A percentile compares a stretch with the other conserved stretches of the same genome.
Conservation (phyloP, 768 basidiomycete genomes). For the Hirschioporus abietinus region DNA sequence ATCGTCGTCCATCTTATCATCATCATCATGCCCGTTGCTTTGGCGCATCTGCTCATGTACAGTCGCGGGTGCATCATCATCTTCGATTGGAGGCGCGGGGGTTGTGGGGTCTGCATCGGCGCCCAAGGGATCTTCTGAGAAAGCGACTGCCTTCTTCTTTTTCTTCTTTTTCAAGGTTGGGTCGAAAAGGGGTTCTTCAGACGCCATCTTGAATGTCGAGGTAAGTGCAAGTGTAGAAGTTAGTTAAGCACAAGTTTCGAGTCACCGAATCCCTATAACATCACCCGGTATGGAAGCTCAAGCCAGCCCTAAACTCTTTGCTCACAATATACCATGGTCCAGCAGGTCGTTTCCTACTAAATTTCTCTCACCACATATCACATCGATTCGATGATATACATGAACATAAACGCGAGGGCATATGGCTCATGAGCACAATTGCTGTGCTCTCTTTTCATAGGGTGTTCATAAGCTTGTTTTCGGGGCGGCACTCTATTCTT, state of each 20-base stretch:
- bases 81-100: slow-evolving; percentile 70
- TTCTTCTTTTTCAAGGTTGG: slow-evolving; percentile 76
- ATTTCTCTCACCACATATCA: too few species aligned
- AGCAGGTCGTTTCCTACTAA: too few species aligned
- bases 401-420: too few species aligned
- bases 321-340: too few species aligned
- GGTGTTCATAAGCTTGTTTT: too few species aligned
- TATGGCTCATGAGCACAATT: too few species aligned
- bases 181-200: slow-evolving; percentile 77
- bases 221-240: background rate
- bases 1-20: slow-evolving; percentile 55
- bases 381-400: too few species aligned
- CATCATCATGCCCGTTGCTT: slow-evolving; percentile 27
- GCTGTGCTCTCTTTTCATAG: too few species aligned
- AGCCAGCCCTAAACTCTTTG: too few species aligned
- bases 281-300: too few species aligned
- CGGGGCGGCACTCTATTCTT: too few species aligned
- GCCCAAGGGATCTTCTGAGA: slow-evolving; percentile 78
- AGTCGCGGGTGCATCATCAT: slow-evolving; percentile 71
- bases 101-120: slow-evolving; percentile 79
- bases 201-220: slow-evolving; percentile 38
- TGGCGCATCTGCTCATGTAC: slow-evolving; percentile 71
- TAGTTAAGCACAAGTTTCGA: background rate
- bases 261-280: background rate
- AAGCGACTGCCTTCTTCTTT: slow-evolving; percentile 84